A percentile compares a stretch with the other conserved stretches of the same genome.
phyloP scores from a whole-genome alignment of 2,329 filamentous ascomycete species.

The Nothophaeocryptopus gaeumannii region DNA sequence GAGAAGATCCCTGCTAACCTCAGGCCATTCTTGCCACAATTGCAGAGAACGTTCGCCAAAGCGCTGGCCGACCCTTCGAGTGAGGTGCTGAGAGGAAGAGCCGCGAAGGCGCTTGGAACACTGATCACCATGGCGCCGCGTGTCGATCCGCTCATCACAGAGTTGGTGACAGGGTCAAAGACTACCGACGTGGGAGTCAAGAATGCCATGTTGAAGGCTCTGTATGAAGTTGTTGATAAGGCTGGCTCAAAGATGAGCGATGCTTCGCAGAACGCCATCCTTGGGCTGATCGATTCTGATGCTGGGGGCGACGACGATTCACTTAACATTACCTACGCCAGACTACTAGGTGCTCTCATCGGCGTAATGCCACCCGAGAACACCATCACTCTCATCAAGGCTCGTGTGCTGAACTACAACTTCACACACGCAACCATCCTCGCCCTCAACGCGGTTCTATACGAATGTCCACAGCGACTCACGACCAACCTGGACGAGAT shows the following conservation, averaged over 20 bases:
- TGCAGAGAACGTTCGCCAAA: slow-evolving; percentile 96
- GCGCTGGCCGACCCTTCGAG: slow-evolving; percentile 90
- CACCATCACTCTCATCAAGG: slow-evolving; percentile 61
- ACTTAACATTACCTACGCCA: slow-evolving; percentile 87
- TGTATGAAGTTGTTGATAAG: slow-evolving; percentile 95
- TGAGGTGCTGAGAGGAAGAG: slow-evolving; percentile 79
- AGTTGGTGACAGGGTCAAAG: slow-evolving; percentile 93
- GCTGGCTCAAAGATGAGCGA: slow-evolving; percentile 95
- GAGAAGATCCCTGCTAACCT: slow-evolving; percentile 95
- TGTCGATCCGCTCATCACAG: slow-evolving; percentile 88
- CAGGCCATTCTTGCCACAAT: slow-evolving; percentile 93
- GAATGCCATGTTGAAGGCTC: slow-evolving; percentile 93
- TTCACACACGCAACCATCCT: slow-evolving; percentile 77
- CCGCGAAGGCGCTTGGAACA: slow-evolving; percentile 90
- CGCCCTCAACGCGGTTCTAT: slow-evolving; percentile 81
- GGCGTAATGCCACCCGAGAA: slow-evolving; percentile 76
- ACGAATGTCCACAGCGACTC: slow-evolving; percentile 72
- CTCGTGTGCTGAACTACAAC: slow-evolving; percentile 73
- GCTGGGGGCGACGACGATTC: slow-evolving; percentile 65
- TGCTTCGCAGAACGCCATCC: slow-evolving; percentile 76
- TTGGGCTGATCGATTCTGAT: slow-evolving; percentile 84
- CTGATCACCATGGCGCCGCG: slow-evolving; percentile 93
- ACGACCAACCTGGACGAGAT: slow-evolving; percentile 69
- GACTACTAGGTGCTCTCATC: slow-evolving; percentile 82
- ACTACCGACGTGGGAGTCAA: slow-evolving; percentile 82